Evolutionary conservation across 169 alveolate species (phyloP).

Genomic region (Cryptosporidium canis): DNA sequence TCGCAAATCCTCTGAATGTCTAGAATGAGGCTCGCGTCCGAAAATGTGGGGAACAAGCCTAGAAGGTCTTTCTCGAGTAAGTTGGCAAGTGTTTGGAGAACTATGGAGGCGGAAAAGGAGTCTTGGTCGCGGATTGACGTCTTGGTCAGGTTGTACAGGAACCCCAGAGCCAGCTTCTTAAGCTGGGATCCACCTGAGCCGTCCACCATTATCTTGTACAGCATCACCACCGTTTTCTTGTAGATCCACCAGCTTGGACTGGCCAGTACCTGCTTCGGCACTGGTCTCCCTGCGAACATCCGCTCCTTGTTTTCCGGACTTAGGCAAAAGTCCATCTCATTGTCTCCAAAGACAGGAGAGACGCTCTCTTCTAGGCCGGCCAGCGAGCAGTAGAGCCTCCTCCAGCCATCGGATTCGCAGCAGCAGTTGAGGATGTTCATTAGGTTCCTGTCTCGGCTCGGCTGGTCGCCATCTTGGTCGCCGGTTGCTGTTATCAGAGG

Average conservation of each 20-base stretch:
- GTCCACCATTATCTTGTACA: neutral
- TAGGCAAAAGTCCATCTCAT: neutral
- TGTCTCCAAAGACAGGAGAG: neutral
- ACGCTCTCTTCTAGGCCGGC: neutral
- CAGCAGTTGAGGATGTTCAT: neutral
- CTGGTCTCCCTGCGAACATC: neutral
- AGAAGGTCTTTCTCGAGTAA: neutral
- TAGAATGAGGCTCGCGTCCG: conserved; percentile 9
- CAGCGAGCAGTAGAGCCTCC: neutral
- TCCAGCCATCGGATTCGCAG: conserved; percentile 5
- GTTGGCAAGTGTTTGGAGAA: neutral
- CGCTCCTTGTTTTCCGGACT: neutral
- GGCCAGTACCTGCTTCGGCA: neutral
- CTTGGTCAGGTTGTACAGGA: neutral
- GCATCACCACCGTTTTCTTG: neutral
- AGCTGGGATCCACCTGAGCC: neutral
- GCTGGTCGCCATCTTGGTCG: neutral
- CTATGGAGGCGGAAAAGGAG: conserved; percentile 10
- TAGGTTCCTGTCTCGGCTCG: neutral
- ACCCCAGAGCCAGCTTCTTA: neutral
- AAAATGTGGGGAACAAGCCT: neutral
- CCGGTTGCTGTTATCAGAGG: neutral
- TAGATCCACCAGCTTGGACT: neutral
- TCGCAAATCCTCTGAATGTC: conserved; percentile 43
- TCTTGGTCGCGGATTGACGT: neutral